Percentiles rank a stretch among this genome's conserved stretches.
Conservation (phyloP, 257 asterid species). For the Perilla frutescens region DNA sequence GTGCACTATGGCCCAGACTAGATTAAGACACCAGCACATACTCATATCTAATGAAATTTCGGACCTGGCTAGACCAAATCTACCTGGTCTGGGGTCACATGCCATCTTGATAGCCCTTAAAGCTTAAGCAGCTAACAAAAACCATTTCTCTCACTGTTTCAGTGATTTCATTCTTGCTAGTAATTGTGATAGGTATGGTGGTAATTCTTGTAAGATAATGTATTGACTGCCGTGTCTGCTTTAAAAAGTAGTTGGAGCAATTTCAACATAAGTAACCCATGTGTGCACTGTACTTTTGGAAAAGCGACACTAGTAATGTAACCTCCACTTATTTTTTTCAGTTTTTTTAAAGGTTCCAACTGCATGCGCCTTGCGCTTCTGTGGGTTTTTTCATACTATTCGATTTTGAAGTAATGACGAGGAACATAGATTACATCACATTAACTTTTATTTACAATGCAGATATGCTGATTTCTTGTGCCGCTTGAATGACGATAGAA, state of each 20-base stretch:
- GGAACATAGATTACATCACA: constrained; percentile 8
- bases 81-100: neutral
- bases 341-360: neutral
- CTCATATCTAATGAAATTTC: neutral
- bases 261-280: neutral
- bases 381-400: neutral
- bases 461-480: constrained; percentile 96
- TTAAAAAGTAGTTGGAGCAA: neutral
- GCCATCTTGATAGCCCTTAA: neutral
- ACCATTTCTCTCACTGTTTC: neutral
- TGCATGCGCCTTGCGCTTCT: neutral
- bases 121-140: neutral
- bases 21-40: neutral
- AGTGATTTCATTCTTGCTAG: neutral
- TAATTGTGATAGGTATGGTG: neutral
- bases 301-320: neutral
- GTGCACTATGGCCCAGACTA: neutral
- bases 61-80: neutral
- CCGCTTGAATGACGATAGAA: constrained; percentile 94
- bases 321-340: neutral
- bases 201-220: no score
- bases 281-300: neutral
- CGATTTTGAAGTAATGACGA: neutral
- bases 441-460: constrained; percentile 43
- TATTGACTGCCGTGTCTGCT: neutral